Percentiles rank a stretch among this genome's conserved stretches.
These are phyloP conservation scores for Teunomyces pallodes DNA, from an alignment of 805 yeast species.

Conservation along the genomic window DNA sequence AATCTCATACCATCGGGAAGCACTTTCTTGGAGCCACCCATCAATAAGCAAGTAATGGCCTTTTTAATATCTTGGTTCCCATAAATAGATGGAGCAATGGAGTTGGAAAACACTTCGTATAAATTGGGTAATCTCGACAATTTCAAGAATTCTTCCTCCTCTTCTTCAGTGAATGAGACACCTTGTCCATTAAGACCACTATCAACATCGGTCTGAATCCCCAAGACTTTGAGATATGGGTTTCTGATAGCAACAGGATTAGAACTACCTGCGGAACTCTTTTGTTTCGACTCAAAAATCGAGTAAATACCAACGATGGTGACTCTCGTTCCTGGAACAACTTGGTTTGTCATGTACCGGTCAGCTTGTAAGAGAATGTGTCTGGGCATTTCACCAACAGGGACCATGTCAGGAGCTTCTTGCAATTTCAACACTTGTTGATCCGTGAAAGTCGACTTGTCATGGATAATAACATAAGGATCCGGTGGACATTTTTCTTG, in stretches of 20 bases:
- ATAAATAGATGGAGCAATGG: conserved; percentile 95
- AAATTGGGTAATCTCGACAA: conserved; percentile 81
- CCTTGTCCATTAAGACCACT: conserved; percentile 58
- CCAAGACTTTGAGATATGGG: conserved; percentile 85
- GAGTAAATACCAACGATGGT: conserved; percentile 91
- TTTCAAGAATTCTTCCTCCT: conserved; percentile 85
- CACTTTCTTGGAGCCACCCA: conserved; percentile 92
- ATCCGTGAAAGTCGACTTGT: conserved; percentile 88
- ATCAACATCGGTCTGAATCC: conserved; percentile 81
- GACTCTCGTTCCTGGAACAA: conserved; percentile 94
- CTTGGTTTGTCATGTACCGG: conserved; percentile 82
- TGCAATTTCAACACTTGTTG: conserved; percentile 93
- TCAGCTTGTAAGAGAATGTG: conserved; percentile 86
- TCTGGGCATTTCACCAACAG: conserved; percentile 98
- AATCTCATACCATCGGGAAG: conserved; percentile 95
- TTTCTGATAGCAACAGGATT: conserved; percentile 83
- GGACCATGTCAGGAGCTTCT: conserved; percentile 98
- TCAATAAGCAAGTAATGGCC: conserved; percentile 84
- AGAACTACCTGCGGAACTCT: conserved; percentile 28
- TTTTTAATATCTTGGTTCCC: conserved; percentile 92
- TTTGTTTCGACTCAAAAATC: conserved; percentile 70
- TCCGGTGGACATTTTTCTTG: conserved; percentile 77
- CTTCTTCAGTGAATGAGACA: conserved; percentile 78
- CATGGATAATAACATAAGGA: conserved; percentile 92
- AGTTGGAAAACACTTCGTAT: conserved; percentile 77